Percentiles rank a stretch among this genome's conserved stretches.
Evolutionary conservation across 176 grass and related monocot species (phyloP).

Genomic region (Avena atlantica): DNA sequence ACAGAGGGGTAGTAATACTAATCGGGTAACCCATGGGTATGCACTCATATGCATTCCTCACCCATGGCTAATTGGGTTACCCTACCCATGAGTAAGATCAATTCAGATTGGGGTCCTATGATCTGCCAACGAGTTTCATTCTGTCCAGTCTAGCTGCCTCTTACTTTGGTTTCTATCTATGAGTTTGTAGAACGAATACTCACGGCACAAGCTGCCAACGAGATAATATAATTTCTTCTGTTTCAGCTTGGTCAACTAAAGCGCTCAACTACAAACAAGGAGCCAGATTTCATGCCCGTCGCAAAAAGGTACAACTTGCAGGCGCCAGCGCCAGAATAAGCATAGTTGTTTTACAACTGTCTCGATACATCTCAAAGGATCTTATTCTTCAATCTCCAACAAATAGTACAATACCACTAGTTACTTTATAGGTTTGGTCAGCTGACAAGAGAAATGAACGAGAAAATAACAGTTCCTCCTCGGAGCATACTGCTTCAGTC

Average conservation of each 20-base stretch:
- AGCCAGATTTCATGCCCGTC: background rate
- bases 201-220: too few species aligned
- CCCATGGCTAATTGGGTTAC: too few species aligned
- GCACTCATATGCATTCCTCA: too few species aligned
- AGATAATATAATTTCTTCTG: too few species aligned
- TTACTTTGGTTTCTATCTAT: too few species aligned
- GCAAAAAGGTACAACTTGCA: background rate
- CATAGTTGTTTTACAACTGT: background rate
- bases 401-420: constrained; percentile 6
- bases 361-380: constrained; percentile 4
- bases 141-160: too few species aligned
- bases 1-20: too few species aligned
- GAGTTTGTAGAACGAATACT: too few species aligned
- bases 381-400: constrained; percentile 19
- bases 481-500: background rate
- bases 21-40: too few species aligned
- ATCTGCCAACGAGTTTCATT: too few species aligned
- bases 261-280: background rate
- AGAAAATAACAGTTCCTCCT: background rate
- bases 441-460: background rate
- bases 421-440: constrained; percentile 9
- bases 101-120: too few species aligned
- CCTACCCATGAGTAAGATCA: too few species aligned
- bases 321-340: background rate
- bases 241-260: background rate